Conservation (phyloP, 441 rosid genomes). For the Francoa sonchifolia region DNA sequence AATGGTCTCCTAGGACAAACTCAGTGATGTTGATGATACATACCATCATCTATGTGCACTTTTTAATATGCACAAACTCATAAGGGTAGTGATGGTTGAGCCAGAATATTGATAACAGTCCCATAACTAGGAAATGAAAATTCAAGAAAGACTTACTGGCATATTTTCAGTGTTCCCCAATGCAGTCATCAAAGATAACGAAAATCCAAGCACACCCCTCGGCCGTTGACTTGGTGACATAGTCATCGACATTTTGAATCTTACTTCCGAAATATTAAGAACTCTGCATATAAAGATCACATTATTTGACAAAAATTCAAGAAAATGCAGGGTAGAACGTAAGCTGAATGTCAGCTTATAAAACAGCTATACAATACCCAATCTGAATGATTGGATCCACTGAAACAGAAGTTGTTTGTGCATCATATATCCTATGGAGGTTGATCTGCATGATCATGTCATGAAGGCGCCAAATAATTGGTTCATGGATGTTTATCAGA, state of each 20-base stretch:
- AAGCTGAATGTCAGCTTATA: too few species aligned
- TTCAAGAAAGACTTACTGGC: slow-evolving; percentile 67
- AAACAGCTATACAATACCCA: too few species aligned
- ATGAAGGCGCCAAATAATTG: slow-evolving; percentile 96
- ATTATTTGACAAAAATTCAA: slow-evolving; percentile 2
- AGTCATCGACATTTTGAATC: slow-evolving; percentile 82
- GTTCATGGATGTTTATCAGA: slow-evolving; percentile 82
- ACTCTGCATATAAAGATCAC: slow-evolving; percentile 40
- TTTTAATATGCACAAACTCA: too few species aligned
- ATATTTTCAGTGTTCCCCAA: slow-evolving; percentile 95
- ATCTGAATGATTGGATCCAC: slow-evolving; percentile 95
- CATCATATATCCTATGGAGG: slow-evolving; percentile 51
- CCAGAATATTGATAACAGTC: too few species aligned
- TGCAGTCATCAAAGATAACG: slow-evolving; percentile 98
- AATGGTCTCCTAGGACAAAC: too few species aligned
- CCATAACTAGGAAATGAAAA: too few species aligned
- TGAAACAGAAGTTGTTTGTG: slow-evolving; percentile 71
- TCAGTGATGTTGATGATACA: too few species aligned
- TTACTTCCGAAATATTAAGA: slow-evolving; percentile 81
- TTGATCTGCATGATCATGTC: slow-evolving; percentile 93
- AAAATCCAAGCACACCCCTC: slow-evolving; percentile 93
- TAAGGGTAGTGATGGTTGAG: too few species aligned
- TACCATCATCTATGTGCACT: too few species aligned
- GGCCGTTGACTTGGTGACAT: slow-evolving; percentile 98
- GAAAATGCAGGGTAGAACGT: slow-evolving; percentile 5